Percentiles rank a stretch among this genome's conserved stretches.
These are phyloP conservation scores for Boletus vinaceobasis DNA, from an alignment of 768 basidiomycete species.

Conservation along the genomic window DNA sequence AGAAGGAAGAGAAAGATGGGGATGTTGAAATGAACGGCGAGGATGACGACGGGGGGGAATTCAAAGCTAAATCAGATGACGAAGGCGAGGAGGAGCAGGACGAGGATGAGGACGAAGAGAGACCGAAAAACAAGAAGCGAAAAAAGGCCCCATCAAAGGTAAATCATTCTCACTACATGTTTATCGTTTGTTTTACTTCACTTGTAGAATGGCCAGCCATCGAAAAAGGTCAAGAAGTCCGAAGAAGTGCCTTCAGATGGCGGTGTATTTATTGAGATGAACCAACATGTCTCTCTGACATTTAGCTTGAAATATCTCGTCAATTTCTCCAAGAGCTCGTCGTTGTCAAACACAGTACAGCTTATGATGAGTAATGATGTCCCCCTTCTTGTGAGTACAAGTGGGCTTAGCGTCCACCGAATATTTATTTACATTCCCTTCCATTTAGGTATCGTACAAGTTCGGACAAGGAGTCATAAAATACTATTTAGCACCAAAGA, in stretches of 20 bases:
- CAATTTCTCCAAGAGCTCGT: conserved; percentile 90
- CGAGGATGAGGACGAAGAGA: conserved; percentile 48
- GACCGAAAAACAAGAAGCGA: conserved; percentile 60
- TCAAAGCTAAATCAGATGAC: conserved; percentile 43
- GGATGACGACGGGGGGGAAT: conserved; percentile 42
- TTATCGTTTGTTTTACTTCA: background rate
- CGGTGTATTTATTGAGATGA: conserved; percentile 79
- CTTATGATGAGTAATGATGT: conserved; percentile 93
- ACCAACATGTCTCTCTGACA: conserved; percentile 85
- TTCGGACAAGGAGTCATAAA: conserved; percentile 86
- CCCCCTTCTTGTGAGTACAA: conserved; percentile 66
- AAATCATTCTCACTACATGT: background rate
- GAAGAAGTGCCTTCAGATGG: conserved; percentile 53
- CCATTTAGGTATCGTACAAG: conserved; percentile 73
- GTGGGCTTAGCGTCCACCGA: background rate
- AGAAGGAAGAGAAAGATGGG: conserved; percentile 40
- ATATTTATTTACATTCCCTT: background rate
- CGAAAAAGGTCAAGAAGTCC: conserved; percentile 58
- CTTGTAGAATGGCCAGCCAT: conserved; percentile 35
- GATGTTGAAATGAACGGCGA: conserved; percentile 51
- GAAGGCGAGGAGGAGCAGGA: conserved; percentile 47
- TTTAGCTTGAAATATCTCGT: conserved; percentile 97
- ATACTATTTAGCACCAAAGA: conserved; percentile 97
- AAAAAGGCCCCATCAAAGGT: conserved; percentile 60
- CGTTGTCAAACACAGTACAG: conserved; percentile 67